Conservation (phyloP, 1,284 basidiomycete genomes). For the Volvariella surrecta region DNA sequence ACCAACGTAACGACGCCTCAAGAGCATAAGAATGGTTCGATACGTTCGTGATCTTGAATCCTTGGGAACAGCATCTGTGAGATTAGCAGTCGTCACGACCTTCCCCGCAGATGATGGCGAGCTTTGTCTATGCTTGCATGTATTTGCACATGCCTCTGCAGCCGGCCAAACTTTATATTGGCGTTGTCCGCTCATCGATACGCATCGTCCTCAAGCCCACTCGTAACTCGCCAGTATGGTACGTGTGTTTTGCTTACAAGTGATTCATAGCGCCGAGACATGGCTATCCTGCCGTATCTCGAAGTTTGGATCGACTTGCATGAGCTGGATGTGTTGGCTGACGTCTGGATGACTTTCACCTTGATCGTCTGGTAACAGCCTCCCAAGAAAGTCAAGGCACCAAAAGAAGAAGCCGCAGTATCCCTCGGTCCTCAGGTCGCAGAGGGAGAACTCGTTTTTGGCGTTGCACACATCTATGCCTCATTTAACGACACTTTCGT, state of each 20-base stretch:
- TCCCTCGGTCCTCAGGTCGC: slow-evolving; percentile 91
- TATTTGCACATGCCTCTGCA: too few species aligned
- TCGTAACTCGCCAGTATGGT: slow-evolving; percentile 26
- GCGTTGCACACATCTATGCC: slow-evolving; percentile 95
- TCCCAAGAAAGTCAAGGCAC: slow-evolving; percentile 73
- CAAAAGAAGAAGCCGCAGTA: slow-evolving; percentile 75
- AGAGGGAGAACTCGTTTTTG: slow-evolving; percentile 93
- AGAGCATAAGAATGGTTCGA: too few species aligned
- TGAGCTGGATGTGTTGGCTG: slow-evolving; percentile 25
- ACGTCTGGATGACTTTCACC: slow-evolving; percentile 22
- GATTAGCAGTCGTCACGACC: too few species aligned
- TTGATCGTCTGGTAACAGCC: slow-evolving; percentile 34
- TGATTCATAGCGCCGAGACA: slow-evolving; percentile 1
- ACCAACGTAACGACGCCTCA: too few species aligned
- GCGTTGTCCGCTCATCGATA: not conserved
- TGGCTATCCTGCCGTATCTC: slow-evolving; percentile 10
- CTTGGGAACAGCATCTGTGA: too few species aligned
- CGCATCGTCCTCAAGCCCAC: slow-evolving; percentile 22
- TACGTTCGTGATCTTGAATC: too few species aligned
- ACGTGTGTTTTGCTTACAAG: slow-evolving; percentile 13
- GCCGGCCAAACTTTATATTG: not conserved
- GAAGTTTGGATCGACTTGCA: slow-evolving; percentile 12
- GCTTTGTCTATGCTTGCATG: too few species aligned
- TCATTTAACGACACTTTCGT: slow-evolving; percentile 99
- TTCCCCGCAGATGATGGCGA: too few species aligned